These are phyloP conservation scores for Penicillium capsulatum DNA, from an alignment of 2,329 filamentous ascomycete genomes.

Conservation along the genomic window DNA sequence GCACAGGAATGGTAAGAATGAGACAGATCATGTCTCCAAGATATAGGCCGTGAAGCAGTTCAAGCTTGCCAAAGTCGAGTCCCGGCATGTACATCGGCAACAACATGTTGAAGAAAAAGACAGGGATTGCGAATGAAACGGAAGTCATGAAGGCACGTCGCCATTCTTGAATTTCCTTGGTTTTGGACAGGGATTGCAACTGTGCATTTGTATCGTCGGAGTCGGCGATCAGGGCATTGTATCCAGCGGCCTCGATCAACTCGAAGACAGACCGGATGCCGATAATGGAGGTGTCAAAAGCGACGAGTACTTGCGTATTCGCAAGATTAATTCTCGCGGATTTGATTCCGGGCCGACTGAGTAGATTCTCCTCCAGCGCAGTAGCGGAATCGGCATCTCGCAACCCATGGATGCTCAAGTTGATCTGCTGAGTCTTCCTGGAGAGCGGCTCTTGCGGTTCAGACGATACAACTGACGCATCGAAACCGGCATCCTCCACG, in stretches of 20 bases:
- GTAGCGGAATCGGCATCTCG: slow-evolving; percentile 67
- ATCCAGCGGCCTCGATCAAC: slow-evolving; percentile 72
- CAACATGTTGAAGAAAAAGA: slow-evolving; percentile 89
- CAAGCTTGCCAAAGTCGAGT: slow-evolving; percentile 70
- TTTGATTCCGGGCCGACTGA: slow-evolving; percentile 63
- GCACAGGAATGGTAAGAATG: slow-evolving; percentile 80
- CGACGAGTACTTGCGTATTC: slow-evolving; percentile 69
- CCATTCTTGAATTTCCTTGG: slow-evolving; percentile 94
- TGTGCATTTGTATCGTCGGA: slow-evolving; percentile 95
- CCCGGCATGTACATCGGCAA: slow-evolving; percentile 77
- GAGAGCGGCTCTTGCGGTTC: slow-evolving; percentile 56
- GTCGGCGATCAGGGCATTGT: slow-evolving; percentile 85
- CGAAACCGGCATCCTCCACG: slow-evolving; percentile 88
- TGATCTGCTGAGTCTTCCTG: slow-evolving; percentile 57
- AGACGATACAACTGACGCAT: slow-evolving; percentile 75
- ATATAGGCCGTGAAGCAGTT: slow-evolving; percentile 69
- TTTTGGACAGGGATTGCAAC: slow-evolving; percentile 91
- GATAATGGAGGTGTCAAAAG: slow-evolving; percentile 65
- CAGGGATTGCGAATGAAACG: slow-evolving; percentile 76
- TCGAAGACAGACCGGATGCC: slow-evolving; percentile 82
- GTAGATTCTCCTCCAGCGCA: slow-evolving; percentile 65
- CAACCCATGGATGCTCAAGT: slow-evolving; percentile 81
- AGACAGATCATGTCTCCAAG: slow-evolving; percentile 85
- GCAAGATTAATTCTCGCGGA: slow-evolving; percentile 69
- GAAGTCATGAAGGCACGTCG: slow-evolving; percentile 73